A percentile compares a stretch with the other conserved stretches of the same genome.
Evolutionary conservation across 345 rosid genomes (phyloP).

Genomic region (Citropsis articulata): DNA sequence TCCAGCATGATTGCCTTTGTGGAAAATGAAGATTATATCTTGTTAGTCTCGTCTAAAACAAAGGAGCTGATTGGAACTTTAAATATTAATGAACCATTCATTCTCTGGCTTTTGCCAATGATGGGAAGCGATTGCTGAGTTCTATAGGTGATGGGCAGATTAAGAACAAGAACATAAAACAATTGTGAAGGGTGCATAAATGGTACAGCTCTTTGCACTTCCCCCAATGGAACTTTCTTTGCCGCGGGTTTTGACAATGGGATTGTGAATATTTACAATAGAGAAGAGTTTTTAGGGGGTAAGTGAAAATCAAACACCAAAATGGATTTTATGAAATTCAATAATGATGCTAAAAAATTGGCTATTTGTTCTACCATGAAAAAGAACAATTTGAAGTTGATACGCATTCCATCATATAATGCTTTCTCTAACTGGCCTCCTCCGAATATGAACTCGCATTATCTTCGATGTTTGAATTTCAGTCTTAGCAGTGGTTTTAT

Average conservation of each 20-base stretch:
- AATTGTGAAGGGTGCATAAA: constrained; percentile 75
- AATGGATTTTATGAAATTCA: constrained; percentile 78
- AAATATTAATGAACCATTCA: constrained; percentile 82
- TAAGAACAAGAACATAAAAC: constrained; percentile 76
- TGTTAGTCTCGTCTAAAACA: constrained; percentile 77
- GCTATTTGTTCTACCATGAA: constrained; percentile 75
- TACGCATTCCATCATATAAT: constrained; percentile 28
- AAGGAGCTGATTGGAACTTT: constrained; percentile 80
- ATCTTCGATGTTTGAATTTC: constrained; percentile 79
- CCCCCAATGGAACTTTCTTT: constrained; percentile 53
- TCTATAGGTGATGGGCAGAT: constrained; percentile 87
- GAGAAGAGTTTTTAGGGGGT: constrained; percentile 76
- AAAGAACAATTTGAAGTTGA: constrained; percentile 19
- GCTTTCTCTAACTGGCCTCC: constrained; percentile 81
- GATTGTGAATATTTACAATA: constrained; percentile 78
- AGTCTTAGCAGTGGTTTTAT: constrained; percentile 92
- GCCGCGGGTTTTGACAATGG: constrained; percentile 90
- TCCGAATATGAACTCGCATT: constrained; percentile 44
- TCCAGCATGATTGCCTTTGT: constrained; percentile 73
- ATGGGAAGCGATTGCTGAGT: constrained; percentile 69
- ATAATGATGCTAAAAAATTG: constrained; percentile 72
- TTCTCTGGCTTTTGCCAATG: constrained; percentile 66
- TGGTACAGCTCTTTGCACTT: constrained; percentile 69
- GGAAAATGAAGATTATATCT: constrained; percentile 82
- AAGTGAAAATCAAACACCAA: constrained; percentile 71